Base-by-base conservation (phyloP, 768 basidiomycete species). In the Russula foetens region DNA sequence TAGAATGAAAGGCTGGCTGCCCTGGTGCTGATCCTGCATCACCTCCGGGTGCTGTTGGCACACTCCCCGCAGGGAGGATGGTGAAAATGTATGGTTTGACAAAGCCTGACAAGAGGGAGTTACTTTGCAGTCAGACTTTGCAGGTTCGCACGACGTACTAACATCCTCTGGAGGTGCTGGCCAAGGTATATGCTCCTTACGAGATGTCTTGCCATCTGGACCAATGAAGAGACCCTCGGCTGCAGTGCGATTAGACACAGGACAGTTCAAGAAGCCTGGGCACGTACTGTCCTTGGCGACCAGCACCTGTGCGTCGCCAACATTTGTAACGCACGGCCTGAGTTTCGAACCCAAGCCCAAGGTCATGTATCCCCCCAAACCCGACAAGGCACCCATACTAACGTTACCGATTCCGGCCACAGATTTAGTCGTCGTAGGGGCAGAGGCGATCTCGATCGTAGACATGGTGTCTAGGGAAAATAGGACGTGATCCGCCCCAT, bases 301-400 rank as follows among this genome's bases (percentile, higher is more conserved):
- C 4, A 94, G 72, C 8, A 81, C 80, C 66, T 94, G 88, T 0
- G 75, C 76, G 7, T 85, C 83, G 35, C 74, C 75, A 28, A 87
- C 72, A 15, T 76, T 76, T 2, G 83, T 74, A 11, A 84, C 75
- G 7, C 77, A 79, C 2, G 89, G 85, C 71, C 85, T 92, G 15
- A 79, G 78, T 70, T 87, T 92, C 4, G 84, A 78, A 9, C 88
- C 88, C 8, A 92, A 74, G 1, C 90, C 88, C 24, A 92, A 76
- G 2, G 84, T 86, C 90, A 94, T 92, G 67, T 93, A 94, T 4
- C 88, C 88, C 3, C 88, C 84, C 12, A 92, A 72, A 4, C 90
- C 88, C 12, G 80, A 82, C n/a, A 92, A 76, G 0, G 90, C 85
- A n/a, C 85, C 84, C 80, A 84, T 88, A 2, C 85, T 83, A 44